A percentile compares a stretch with the other conserved stretches of the same genome.
phyloP scores from a whole-genome alignment of 2,329 filamentous ascomycete species.

The Colletotrichum simmondsii region DNA sequence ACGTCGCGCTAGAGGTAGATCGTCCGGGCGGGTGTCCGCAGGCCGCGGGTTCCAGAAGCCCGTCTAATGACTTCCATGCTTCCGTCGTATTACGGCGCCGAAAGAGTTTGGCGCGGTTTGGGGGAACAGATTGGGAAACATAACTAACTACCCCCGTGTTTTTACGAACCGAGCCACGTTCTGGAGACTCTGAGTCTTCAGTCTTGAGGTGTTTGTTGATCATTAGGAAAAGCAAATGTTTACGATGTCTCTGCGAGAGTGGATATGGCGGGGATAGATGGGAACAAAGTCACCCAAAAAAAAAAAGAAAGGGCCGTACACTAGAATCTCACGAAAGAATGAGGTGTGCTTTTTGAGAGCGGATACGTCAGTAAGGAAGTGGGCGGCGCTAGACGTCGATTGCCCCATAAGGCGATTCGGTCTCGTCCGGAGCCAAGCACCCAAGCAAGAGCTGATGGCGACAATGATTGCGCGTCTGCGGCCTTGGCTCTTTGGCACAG shows the following conservation, averaged over 20 bases:
- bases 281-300: conserved; percentile 10
- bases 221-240: background rate
- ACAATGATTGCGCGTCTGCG: conserved; percentile 36
- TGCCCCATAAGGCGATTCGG: conserved; percentile 23
- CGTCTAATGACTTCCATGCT: background rate
- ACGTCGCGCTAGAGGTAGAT: background rate
- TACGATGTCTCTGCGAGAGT: conserved; percentile 4
- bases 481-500: conserved; percentile 31
- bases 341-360: background rate
- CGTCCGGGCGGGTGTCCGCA: background rate
- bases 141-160: background rate
- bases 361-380: background rate
- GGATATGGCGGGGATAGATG: conserved; percentile 25
- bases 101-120: background rate
- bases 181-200: no score
- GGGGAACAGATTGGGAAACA: background rate
- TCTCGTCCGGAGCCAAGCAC: conserved; percentile 27
- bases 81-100: background rate
- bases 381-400: conserved; percentile 14
- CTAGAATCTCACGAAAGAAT: background rate
- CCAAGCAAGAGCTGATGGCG: conserved; percentile 29
- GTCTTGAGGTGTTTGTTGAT: background rate
- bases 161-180: background rate
- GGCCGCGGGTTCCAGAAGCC: conserved; percentile 26
- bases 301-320: conserved; percentile 1